phyloP scores from a whole-genome alignment of 306 rosid species.

The Begonia loranthoides region DNA sequence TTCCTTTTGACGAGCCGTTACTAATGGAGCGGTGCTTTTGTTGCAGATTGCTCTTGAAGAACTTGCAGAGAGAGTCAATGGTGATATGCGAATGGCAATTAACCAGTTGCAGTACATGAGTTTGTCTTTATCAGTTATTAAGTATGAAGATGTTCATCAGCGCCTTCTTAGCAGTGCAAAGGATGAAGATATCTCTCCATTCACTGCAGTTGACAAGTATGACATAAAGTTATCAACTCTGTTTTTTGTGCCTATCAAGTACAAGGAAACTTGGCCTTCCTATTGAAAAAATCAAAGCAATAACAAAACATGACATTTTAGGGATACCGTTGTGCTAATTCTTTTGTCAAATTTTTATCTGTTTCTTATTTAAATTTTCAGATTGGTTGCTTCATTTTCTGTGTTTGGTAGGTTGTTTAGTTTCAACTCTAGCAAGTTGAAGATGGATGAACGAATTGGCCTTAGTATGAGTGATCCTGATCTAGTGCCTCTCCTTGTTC shows the following conservation, averaged over 20 bases:
- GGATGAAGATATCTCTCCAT: conserved; percentile 96
- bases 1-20: not conserved
- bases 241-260: too few relatives aligned
- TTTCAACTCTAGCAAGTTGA: conserved; percentile 65
- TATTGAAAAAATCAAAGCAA: too few relatives aligned
- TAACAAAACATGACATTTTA: too few relatives aligned
- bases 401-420: conserved; percentile 61
- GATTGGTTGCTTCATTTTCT: too few relatives aligned
- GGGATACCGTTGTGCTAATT: too few relatives aligned
- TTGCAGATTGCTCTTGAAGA: conserved; percentile 86
- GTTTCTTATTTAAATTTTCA: too few relatives aligned
- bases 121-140: conserved; percentile 72
- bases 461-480: conserved; percentile 97
- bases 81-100: conserved; percentile 95
- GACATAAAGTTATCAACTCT: not conserved
- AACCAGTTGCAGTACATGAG: conserved; percentile 93
- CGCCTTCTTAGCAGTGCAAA: conserved; percentile 58
- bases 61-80: conserved; percentile 84
- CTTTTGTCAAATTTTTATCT: too few relatives aligned
- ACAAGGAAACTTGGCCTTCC: too few relatives aligned
- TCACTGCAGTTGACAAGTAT: conserved; percentile 95
- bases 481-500: conserved; percentile 83
- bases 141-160: conserved; percentile 70
- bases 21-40: conserved; percentile 1
- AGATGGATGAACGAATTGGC: conserved; percentile 69